Evolutionary conservation across 371 early-diverging fungal genomes (phyloP).

Genomic region (Coemansia sp.): DNA sequence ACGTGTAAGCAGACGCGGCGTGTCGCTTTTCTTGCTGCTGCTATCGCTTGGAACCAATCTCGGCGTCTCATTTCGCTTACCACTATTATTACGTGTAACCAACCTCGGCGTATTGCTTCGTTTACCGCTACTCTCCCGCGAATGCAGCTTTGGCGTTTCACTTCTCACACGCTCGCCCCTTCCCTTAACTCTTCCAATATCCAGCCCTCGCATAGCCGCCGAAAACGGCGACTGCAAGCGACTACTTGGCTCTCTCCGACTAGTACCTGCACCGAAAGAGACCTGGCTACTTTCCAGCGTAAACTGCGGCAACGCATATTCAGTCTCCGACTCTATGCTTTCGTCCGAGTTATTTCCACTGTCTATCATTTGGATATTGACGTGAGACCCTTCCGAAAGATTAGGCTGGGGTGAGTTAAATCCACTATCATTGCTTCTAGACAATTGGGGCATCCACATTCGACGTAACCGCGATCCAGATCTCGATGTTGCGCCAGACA

Average conservation of each 20-base stretch:
- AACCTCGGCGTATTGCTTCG: not conserved
- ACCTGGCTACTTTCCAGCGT: slow-evolving; percentile 4
- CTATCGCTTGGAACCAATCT: not conserved
- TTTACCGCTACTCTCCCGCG: not conserved
- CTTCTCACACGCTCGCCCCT: not conserved
- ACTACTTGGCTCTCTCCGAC: not conserved
- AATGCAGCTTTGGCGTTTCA: not conserved
- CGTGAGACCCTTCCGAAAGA: not conserved
- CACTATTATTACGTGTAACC: not conserved
- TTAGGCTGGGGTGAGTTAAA: slow-evolving; percentile 9
- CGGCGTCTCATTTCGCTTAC: not conserved
- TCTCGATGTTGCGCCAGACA: not conserved
- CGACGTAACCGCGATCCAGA: not conserved
- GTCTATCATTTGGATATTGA: slow-evolving; percentile 15
- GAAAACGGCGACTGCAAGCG: slow-evolving; percentile 4
- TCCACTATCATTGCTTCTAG: slow-evolving; percentile 9
- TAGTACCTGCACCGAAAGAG: not conserved
- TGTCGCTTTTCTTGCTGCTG: not conserved
- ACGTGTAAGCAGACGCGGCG: not conserved
- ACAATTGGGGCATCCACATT: not conserved
- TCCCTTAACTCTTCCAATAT: not conserved
- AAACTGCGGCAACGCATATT: not conserved
- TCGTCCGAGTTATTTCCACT: slow-evolving; percentile 10
- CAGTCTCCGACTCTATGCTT: too few species aligned
- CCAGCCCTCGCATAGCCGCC: not conserved